phyloP scores from a whole-genome alignment of 768 basidiomycete species.

The Crucibulum laeve region DNA sequence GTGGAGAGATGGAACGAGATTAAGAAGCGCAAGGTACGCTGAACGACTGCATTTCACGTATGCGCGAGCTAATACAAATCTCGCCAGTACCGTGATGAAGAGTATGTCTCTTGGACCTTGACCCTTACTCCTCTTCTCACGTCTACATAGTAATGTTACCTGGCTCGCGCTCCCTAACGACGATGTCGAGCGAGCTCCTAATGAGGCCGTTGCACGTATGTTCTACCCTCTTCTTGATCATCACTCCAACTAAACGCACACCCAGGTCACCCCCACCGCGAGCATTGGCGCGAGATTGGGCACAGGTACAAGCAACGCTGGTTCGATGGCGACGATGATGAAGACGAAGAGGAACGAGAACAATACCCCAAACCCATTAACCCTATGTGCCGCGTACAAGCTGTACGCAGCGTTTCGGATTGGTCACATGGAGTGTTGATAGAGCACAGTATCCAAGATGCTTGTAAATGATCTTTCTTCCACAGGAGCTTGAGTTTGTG shows the following conservation, averaged over 20 bases:
- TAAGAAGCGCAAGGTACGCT: constrained; percentile 75
- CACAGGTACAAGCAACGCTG: constrained; percentile 61
- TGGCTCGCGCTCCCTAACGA: constrained; percentile 84
- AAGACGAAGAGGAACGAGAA: constrained; percentile 32
- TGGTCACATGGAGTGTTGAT: constrained; percentile 93
- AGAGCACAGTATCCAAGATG: constrained; percentile 91
- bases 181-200: constrained; percentile 50
- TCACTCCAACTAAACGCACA: background rate
- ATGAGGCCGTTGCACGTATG: constrained; percentile 60
- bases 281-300: constrained; percentile 56
- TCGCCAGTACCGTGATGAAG: constrained; percentile 37
- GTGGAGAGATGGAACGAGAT: constrained; percentile 90
- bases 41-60: too few relatives aligned
- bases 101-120: too few relatives aligned
- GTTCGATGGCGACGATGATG: constrained; percentile 36
- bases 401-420: constrained; percentile 80
- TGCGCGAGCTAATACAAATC: background rate
- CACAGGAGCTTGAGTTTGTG: background rate
- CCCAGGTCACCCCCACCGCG: constrained; percentile 63
- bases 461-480: constrained; percentile 51
- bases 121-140: constrained; percentile 3
- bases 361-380: constrained; percentile 37
- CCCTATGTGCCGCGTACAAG: constrained; percentile 70
- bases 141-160: constrained; percentile 36
- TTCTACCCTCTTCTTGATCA: background rate